phyloP scores from a whole-genome alignment of 768 basidiomycete genomes.

The Phlegmacium glaucopus region DNA sequence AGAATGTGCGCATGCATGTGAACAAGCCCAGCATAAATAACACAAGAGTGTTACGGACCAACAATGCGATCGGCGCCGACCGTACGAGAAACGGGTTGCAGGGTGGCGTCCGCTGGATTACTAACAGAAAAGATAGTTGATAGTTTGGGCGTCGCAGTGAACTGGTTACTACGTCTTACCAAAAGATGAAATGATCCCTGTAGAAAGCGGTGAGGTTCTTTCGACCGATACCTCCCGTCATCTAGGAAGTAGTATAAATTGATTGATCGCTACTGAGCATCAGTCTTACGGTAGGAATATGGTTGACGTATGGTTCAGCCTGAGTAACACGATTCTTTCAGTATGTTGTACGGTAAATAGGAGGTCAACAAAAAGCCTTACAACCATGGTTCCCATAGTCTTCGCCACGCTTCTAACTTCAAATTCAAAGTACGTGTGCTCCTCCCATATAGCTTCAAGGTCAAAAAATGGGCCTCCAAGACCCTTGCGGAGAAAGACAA shows the following conservation, averaged over 20 bases:
- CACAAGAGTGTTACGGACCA: constrained; percentile 25
- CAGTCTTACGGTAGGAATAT: constrained; percentile 46
- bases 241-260: constrained; percentile 24
- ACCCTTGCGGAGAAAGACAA: constrained; percentile 41
- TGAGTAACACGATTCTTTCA: constrained; percentile 7
- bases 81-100: constrained; percentile 48
- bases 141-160: no score
- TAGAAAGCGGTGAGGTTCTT: constrained; percentile 49
- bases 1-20: not conserved
- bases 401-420: constrained; percentile 44
- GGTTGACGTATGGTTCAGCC: constrained; percentile 60
- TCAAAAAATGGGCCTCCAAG: constrained; percentile 52
- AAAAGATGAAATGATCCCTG: constrained; percentile 53
- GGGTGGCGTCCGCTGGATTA: constrained; percentile 43
- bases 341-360: no score
- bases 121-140: constrained; percentile 18
- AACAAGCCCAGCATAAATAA: not conserved
- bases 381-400: constrained; percentile 57
- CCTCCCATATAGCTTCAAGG: constrained; percentile 59
- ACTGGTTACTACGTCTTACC: constrained; percentile 24
- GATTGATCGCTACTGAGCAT: not conserved
- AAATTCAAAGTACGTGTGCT: constrained; percentile 56
- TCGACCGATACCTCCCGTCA: constrained; percentile 56
- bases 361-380: constrained; percentile 17
- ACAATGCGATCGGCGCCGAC: constrained; percentile 48